A percentile compares a stretch with the other conserved stretches of the same genome.
Conservation (phyloP, 2,329 filamentous ascomycete genomes). For the Ophiocordyceps australis region DNA sequence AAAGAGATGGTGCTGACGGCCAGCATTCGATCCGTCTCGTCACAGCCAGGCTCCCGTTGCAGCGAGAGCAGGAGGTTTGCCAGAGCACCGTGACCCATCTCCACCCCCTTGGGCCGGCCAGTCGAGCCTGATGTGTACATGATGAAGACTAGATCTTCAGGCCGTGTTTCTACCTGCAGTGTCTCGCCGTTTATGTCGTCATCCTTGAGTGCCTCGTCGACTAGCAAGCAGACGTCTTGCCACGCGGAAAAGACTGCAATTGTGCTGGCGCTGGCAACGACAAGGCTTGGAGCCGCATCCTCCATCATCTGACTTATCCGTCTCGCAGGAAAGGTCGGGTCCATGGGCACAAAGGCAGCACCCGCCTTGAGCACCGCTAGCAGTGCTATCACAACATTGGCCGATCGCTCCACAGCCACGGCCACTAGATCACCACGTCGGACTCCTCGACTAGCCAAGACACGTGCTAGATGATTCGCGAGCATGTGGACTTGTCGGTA, state of each 20-base stretch:
- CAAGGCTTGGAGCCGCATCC: conserved; percentile 3
- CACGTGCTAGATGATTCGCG: conserved; percentile 2
- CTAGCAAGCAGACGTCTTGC: background rate
- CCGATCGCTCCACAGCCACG: conserved; percentile 4
- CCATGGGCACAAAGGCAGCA: conserved; percentile 5
- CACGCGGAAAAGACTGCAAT: background rate
- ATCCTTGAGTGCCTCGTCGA: conserved; percentile 1
- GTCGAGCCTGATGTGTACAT: too few species aligned
- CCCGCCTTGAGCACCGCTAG: conserved; percentile 5
- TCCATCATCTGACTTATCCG: conserved; percentile 5
- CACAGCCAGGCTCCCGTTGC: conserved; percentile 3
- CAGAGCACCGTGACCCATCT: conserved; percentile 3
- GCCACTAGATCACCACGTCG: conserved; percentile 3
- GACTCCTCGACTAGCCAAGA: conserved; percentile 1
- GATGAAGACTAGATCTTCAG: too few species aligned
- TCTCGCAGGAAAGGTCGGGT: conserved; percentile 4
- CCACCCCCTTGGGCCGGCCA: too few species aligned
- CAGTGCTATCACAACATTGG: conserved; percentile 4
- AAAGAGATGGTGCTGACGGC: conserved; percentile 6
- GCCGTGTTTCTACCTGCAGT: background rate
- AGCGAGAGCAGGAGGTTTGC: conserved; percentile 4
- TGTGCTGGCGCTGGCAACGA: conserved; percentile 2
- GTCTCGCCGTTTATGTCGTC: background rate
- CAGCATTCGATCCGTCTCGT: conserved; percentile 4
- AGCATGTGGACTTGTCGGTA: conserved; percentile 2